Evolutionary conservation across 306 rosid genomes (phyloP).

Genomic region (Begonia loranthoides): DNA sequence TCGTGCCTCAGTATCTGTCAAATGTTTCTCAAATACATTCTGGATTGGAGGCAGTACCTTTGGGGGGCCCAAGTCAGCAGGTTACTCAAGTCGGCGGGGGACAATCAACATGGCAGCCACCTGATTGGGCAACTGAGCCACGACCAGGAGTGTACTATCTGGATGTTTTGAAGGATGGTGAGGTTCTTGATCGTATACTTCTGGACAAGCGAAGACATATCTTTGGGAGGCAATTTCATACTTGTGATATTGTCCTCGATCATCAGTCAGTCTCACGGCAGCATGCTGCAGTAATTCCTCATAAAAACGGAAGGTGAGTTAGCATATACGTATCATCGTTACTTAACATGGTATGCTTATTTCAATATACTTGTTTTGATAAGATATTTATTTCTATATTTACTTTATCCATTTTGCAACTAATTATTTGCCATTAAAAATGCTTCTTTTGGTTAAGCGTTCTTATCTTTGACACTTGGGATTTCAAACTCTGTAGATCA

Average conservation of each 20-base stretch:
- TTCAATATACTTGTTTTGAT: constrained; percentile 6
- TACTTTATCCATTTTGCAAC: background rate
- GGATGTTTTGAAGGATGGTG: constrained; percentile 83
- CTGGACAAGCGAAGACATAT: constrained; percentile 54
- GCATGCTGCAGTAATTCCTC: constrained; percentile 94
- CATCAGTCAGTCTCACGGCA: constrained; percentile 97
- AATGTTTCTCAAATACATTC: constrained; percentile 25
- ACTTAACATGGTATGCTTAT: too few species aligned
- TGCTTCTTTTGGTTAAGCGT: too few species aligned
- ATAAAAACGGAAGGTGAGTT: constrained; percentile 86
- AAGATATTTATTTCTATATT: constrained; percentile 4
- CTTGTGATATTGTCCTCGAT: constrained; percentile 88
- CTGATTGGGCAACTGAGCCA: constrained; percentile 96
- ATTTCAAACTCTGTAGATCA: too few species aligned
- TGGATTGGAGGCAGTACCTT: constrained; percentile 51
- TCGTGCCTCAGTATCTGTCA: constrained; percentile 14
- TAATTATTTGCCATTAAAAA: too few species aligned
- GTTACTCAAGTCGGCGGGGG: constrained; percentile 76
- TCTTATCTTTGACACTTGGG: too few species aligned
- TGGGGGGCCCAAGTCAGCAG: constrained; percentile 48
- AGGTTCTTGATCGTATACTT: constrained; percentile 57
- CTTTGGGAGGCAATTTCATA: constrained; percentile 76
- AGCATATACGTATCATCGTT: background rate
- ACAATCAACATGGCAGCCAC: constrained; percentile 91
- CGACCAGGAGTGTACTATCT: constrained; percentile 73